Percentiles rank a stretch among this genome's conserved stretches.
phyloP scores from a whole-genome alignment of 345 rosid species.

The Arabis hirsuta region DNA sequence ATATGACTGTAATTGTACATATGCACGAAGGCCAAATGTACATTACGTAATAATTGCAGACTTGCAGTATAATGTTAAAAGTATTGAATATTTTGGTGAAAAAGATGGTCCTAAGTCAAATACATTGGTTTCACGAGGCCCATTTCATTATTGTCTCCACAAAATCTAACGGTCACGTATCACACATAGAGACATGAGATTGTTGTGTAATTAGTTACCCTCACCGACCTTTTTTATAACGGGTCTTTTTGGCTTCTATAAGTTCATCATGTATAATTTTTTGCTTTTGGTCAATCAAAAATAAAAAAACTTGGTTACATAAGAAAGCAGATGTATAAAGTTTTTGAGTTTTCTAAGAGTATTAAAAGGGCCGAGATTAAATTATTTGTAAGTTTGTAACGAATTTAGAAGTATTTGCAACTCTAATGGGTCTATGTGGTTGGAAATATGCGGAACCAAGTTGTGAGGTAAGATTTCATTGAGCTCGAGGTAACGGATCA shows the following conservation, averaged over 20 bases:
- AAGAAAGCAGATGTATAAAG: too few relatives aligned
- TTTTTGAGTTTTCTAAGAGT: too few relatives aligned
- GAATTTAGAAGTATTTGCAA: neutral
- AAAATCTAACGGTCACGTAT: slow-evolving; percentile 6
- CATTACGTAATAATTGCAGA: slow-evolving; percentile 8
- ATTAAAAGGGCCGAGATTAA: too few relatives aligned
- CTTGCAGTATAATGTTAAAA: slow-evolving; percentile 21
- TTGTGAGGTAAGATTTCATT: neutral
- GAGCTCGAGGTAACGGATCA: neutral
- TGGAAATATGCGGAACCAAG: neutral
- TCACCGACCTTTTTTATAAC: neutral
- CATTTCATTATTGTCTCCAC: neutral
- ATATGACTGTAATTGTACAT: slow-evolving; percentile 24
- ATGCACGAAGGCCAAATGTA: slow-evolving; percentile 17
- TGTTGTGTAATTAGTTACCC: neutral
- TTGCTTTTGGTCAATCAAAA: too few relatives aligned
- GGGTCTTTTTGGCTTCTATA: too few relatives aligned
- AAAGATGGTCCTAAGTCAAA: slow-evolving; percentile 21
- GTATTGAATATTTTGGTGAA: slow-evolving; percentile 29
- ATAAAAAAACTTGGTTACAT: too few relatives aligned
- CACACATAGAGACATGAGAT: neutral
- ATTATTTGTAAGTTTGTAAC: neutral
- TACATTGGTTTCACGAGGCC: slow-evolving; percentile 16
- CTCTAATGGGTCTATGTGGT: neutral
- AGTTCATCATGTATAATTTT: neutral